phyloP scores from a whole-genome alignment of 192 early-diverging fungal species.

The Geranomyces michiganensis region DNA sequence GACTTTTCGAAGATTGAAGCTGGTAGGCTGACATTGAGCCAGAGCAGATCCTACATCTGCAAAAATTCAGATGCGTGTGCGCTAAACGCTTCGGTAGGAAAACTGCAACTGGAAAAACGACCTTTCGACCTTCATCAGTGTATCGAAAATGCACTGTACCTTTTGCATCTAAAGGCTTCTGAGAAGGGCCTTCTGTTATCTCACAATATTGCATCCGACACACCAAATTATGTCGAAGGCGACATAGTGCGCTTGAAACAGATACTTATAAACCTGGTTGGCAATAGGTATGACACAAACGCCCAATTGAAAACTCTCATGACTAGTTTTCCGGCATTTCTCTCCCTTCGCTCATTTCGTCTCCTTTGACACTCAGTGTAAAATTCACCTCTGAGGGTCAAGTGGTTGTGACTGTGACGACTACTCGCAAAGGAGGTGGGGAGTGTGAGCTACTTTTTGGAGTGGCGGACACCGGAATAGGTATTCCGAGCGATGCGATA shows the following conservation, averaged over 20 bases:
- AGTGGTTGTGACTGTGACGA: slow-evolving; percentile 13
- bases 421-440: no score
- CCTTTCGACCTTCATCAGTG: slow-evolving; percentile 29
- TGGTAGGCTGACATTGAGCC: background rate
- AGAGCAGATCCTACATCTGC: no score
- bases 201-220: slow-evolving; percentile 66
- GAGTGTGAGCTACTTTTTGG: slow-evolving; percentile 59
- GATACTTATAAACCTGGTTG: slow-evolving; percentile 82
- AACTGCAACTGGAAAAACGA: slow-evolving; percentile 22
- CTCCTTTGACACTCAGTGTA: slow-evolving; percentile 29
- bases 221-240: slow-evolving; percentile 69
- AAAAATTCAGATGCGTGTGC: background rate
- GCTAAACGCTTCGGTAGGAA: slow-evolving; percentile 33
- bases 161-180: slow-evolving; percentile 68
- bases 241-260: slow-evolving; percentile 64
- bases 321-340: slow-evolving; percentile 6
- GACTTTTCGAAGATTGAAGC: slow-evolving; percentile 12
- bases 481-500: slow-evolving; percentile 56
- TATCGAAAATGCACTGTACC: slow-evolving; percentile 61
- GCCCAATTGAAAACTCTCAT: no score
- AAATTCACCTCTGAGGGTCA: slow-evolving; percentile 29
- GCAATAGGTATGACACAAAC: slow-evolving; percentile 80
- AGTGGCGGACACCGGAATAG: slow-evolving; percentile 85
- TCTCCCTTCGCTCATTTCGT: no score
- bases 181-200: slow-evolving; percentile 74